phyloP scores from a whole-genome alignment of 148 eudicot genomes.

The Dysphania ambrosioides region DNA sequence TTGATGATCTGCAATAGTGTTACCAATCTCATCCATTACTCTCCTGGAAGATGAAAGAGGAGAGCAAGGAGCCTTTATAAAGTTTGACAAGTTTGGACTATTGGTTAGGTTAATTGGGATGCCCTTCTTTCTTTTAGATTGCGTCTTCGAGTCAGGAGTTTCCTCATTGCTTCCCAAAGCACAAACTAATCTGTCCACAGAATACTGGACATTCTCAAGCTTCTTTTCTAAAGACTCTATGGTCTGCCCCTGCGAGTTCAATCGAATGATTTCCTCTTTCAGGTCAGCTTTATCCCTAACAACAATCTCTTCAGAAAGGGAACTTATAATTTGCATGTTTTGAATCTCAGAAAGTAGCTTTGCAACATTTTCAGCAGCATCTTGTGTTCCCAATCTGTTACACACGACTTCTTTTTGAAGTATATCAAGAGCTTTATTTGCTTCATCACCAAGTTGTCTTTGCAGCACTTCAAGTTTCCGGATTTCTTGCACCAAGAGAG shows the following conservation, averaged over 20 bases:
- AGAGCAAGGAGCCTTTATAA: constrained; percentile 81
- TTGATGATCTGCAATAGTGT: constrained; percentile 48
- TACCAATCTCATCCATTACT: constrained; percentile 62
- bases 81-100: constrained; percentile 58
- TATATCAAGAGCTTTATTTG: constrained; percentile 77
- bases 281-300: constrained; percentile 57
- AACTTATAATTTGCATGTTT: constrained; percentile 47
- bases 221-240: constrained; percentile 79
- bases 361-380: constrained; percentile 70
- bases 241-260: constrained; percentile 58
- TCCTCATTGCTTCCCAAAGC: constrained; percentile 49
- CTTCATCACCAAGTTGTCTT: constrained; percentile 96
- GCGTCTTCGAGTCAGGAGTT: constrained; percentile 48
- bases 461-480: constrained; percentile 86
- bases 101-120: constrained; percentile 58
- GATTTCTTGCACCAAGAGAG: constrained; percentile 73
- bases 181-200: constrained; percentile 65
- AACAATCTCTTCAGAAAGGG: constrained; percentile 47
- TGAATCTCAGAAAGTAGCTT: constrained; percentile 80
- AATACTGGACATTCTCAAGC: constrained; percentile 84
- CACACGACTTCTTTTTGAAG: constrained; percentile 85
- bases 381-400: constrained; percentile 69
- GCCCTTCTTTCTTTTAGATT: constrained; percentile 58
- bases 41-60: constrained; percentile 61
- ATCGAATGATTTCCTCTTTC: constrained; percentile 73